Base-by-base conservation (phyloP, 306 rosid genomes). In the Sechiopsis laciniata region DNA sequence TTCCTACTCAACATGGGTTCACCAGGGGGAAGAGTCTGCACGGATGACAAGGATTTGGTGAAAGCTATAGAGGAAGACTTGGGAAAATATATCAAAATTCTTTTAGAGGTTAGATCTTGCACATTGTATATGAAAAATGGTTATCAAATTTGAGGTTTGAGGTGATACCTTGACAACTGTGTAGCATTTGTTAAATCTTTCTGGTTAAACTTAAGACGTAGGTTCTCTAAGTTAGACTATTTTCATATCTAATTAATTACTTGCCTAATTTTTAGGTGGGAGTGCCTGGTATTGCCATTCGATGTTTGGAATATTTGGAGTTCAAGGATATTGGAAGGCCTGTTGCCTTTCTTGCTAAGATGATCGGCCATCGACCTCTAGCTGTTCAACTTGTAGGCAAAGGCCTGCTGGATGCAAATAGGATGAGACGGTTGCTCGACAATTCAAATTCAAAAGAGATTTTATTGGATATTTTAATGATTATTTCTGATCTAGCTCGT, bases 401-500 rank as follows among this genome's bases (percentile, higher is more conserved):
- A 78, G 95, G 97, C 74, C 84, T 94, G 79, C 50, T 89, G 80
- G 96, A 90, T 78, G 83, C 92, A 55, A 87, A 83, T 59, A 79
- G 83, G 87, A 86, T 90, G 97, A 84, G 83, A 80, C 85, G 86
- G 86, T 74, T 90, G 80, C 84, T 89, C 19, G 88, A 89, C 79
- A 15, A 76, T 78, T 85, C 83, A 17, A 80, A 80, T 70, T 90
- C 92, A n/a, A 91, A 83, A 85, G 99, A 89, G 78, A 90, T 89
- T 68, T 81, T 69, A 7, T 85, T 89, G 26, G 97, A 94, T 74
- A 78, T 83, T 71, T 83, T 94, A 74, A 94, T 91, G 99, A 89
- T 94, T 60, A 78, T 91, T 76, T 94, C 99, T 63, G 99, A 94
- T 89, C 87, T 94, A 63, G 94, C 97, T 65, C 99, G 99, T 71